Base-by-base conservation (phyloP, 495 filamentous ascomycete species). In the Trichoderma erinaceum region DNA sequence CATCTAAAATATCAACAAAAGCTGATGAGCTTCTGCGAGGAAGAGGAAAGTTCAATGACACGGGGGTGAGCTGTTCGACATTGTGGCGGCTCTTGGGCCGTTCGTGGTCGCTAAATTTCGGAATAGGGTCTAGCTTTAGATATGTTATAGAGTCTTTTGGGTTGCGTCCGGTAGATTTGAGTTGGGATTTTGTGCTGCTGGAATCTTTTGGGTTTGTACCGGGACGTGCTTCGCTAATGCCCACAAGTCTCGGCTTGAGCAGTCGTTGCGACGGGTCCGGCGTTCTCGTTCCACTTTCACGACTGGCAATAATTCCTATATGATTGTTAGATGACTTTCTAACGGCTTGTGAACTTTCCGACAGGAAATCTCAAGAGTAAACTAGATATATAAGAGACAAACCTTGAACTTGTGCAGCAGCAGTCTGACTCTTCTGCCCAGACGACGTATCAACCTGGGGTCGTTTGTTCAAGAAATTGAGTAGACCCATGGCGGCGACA, bases 1-100 rank as follows among this genome's bases (percentile, higher is more conserved):
- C 83, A 66, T 85, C 84, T 10, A 85, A 71, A 2, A 85, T 70
- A 68, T 86, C 84, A 65, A 84, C 79, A 71, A 72, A 81, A 10
- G 56, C 56, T n/a, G 56, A 61, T 29, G 56, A 32, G 6, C 27
- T 35, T 61, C 56, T 23, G 56, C 56, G 56, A 15, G 56, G 56
- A 21, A 0, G 74, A 75, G 64, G 32, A 35, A 64, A 66, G 25
- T 16, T 61, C 12, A 25, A 7, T 5, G 56, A 29, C 27, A 16
- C 1, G 25, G 56, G 27, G 8, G 56, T 32, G 23, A 61, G 4
- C 12, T 25, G 56, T 3, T 61, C 56, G 11, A 32, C 16, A 23
- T 18, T 2, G 25, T n/a, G 2, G 10, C 56, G 56, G 27, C 27
- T 61, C 10, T 13, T 23, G 10, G 56, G 56, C 23, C 27, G 23